Evolutionary conservation across 805 yeast genomes (phyloP).

Genomic region (Metschnikowia matae): DNA sequence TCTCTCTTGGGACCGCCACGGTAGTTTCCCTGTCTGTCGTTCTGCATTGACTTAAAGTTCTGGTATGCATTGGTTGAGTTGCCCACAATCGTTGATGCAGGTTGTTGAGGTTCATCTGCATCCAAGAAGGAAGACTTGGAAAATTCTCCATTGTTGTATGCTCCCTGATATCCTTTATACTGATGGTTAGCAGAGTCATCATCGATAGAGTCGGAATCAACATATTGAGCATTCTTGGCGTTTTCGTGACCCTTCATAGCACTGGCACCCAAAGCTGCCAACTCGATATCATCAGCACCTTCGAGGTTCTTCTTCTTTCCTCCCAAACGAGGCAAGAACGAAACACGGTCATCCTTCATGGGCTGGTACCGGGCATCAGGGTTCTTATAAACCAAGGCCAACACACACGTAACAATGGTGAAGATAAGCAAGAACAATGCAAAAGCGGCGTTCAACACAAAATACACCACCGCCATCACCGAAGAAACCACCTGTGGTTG

Average conservation of each 20-base stretch:
- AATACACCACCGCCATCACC: constrained; percentile 85
- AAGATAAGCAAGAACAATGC: constrained; percentile 77
- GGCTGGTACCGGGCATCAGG: constrained; percentile 96
- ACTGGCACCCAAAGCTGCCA: constrained; percentile 69
- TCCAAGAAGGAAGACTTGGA: constrained; percentile 14
- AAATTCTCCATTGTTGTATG: constrained; percentile 11
- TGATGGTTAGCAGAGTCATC: constrained; percentile 20
- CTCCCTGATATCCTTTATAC: constrained; percentile 9
- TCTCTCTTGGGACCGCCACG: constrained; percentile 4
- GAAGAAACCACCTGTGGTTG: constrained; percentile 89
- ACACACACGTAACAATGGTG: constrained; percentile 81
- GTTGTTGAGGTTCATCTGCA: constrained; percentile 38
- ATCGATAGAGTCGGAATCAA: constrained; percentile 29
- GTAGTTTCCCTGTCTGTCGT: constrained; percentile 6
- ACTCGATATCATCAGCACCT: constrained; percentile 50
- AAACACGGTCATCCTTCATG: constrained; percentile 92
- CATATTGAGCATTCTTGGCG: constrained; percentile 23
- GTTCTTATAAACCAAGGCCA: constrained; percentile 81
- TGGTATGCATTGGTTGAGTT: constrained; percentile 30
- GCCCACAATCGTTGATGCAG: constrained; percentile 41
- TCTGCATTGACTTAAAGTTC: constrained; percentile 20
- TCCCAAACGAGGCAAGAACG: constrained; percentile 76
- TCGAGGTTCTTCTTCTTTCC: constrained; percentile 22
- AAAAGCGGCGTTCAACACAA: constrained; percentile 83
- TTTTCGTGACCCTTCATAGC: constrained; percentile 61